Conservation (phyloP, 108 stramenopile species). For the Cyclotella baltica region DNA sequence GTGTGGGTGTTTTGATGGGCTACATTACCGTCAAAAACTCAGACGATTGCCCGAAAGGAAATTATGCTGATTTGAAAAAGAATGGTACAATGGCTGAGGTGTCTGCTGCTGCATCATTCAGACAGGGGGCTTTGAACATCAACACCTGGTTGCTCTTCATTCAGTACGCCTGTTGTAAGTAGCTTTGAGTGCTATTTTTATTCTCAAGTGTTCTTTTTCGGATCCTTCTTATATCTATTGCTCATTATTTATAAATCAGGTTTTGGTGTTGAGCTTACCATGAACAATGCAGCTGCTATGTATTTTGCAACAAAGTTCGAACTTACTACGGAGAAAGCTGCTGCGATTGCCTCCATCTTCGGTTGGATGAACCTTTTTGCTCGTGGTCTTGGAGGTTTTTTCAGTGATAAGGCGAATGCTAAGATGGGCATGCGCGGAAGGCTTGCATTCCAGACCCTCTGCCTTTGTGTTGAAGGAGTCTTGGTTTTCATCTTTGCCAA, state of each 20-base stretch:
- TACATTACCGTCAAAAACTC: conserved; percentile 54
- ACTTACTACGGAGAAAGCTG: conserved; percentile 72
- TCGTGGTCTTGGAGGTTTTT: conserved; percentile 67
- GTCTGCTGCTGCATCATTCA: conserved; percentile 74
- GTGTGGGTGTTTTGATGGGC: conserved; percentile 59
- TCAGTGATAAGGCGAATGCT: conserved; percentile 58
- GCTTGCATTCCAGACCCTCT: conserved; percentile 35
- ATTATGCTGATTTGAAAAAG: conserved; percentile 77
- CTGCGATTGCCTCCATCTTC: conserved; percentile 81
- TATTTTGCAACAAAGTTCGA: conserved; percentile 87
- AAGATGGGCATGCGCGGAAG: conserved; percentile 65
- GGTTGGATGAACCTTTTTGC: conserved; percentile 82
- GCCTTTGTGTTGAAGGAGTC: conserved; percentile 54
- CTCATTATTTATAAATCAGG: too few relatives aligned
- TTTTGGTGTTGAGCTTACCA: conserved; percentile 92
- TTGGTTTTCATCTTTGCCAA: conserved; percentile 63
- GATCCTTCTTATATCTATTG: too few relatives aligned
- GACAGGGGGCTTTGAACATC: conserved; percentile 72
- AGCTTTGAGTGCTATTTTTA: too few relatives aligned
- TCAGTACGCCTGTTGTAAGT: conserved; percentile 91
- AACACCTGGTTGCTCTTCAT: conserved; percentile 90
- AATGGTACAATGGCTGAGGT: conserved; percentile 79
- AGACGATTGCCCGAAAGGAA: conserved; percentile 90
- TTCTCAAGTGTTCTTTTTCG: too few relatives aligned
- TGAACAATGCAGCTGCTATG: conserved; percentile 86